A percentile compares a stretch with the other conserved stretches of the same genome.
phyloP scores from a whole-genome alignment of 495 filamentous ascomycete species.

The Aspergillus heteromorphus region DNA sequence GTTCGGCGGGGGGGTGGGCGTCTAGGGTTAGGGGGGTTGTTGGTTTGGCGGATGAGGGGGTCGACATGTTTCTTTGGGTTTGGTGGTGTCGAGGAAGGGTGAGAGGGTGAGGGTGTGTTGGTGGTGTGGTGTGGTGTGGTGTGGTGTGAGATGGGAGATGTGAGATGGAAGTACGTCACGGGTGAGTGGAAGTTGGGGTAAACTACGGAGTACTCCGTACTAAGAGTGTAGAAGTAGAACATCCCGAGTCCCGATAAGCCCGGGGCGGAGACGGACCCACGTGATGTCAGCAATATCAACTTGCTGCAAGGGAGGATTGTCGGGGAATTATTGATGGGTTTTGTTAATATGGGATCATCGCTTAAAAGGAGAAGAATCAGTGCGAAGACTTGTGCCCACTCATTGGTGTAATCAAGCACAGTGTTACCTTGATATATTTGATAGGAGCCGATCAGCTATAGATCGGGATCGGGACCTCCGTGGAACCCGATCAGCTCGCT shows the following conservation, averaged over 20 bases:
- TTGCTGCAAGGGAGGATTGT: too few species aligned
- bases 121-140: neutral
- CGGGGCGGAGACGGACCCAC: neutral
- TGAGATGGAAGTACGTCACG: neutral
- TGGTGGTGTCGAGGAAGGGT: neutral
- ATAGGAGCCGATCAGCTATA: neutral
- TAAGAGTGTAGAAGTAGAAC: too few species aligned
- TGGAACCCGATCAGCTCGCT: neutral
- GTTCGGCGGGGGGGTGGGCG: constrained; percentile 27
- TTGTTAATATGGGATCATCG: too few species aligned
- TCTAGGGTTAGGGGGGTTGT: constrained; percentile 1
- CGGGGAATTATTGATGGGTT: too few species aligned
- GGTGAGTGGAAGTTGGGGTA: neutral
- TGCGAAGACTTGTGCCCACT: too few species aligned
- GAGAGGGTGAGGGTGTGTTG: neutral
- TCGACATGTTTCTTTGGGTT: constrained; percentile 4
- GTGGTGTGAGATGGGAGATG: neutral
- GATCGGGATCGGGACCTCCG: neutral
- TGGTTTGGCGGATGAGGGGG: neutral
- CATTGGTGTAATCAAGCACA: too few species aligned
- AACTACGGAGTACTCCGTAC: too few species aligned
- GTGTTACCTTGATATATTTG: too few species aligned
- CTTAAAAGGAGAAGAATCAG: too few species aligned
- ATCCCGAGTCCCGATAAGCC: constrained; percentile 5
- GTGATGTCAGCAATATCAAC: constrained; percentile 8